A percentile compares a stretch with the other conserved stretches of the same genome.
These are phyloP conservation scores for Allium cepa DNA, from an alignment of 106 monocot species.

Conservation along the genomic window DNA sequence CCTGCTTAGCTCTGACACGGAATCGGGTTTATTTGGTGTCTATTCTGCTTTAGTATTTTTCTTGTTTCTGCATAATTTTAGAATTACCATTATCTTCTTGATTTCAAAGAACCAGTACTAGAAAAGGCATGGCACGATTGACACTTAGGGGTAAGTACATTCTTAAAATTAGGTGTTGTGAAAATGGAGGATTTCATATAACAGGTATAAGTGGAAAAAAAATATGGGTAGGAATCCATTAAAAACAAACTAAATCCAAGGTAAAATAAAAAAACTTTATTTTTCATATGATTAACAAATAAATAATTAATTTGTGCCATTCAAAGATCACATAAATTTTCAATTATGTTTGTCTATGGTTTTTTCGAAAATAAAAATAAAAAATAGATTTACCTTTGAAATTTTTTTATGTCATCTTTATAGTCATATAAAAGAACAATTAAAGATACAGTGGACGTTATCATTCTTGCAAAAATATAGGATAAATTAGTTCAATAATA, in stretches of 20 bases:
- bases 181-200: slow-evolving; percentile 43
- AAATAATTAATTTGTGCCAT: not conserved
- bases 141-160: slow-evolving; percentile 86
- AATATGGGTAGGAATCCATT: slow-evolving; percentile 73
- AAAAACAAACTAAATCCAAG: slow-evolving; percentile 72
- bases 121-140: slow-evolving; percentile 67
- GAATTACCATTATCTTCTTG: not conserved
- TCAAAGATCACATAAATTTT: too few relatives aligned
- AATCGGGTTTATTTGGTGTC: too few relatives aligned
- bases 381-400: not conserved
- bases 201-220: slow-evolving; percentile 79
- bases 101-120: slow-evolving; percentile 32
- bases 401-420: too few relatives aligned
- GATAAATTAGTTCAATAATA: too few relatives aligned
- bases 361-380: too few relatives aligned
- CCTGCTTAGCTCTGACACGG: too few relatives aligned
- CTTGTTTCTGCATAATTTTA: not conserved
- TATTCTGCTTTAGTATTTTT: not conserved
- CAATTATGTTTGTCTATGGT: not conserved
- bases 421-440: too few relatives aligned
- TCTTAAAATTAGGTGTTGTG: slow-evolving; percentile 48
- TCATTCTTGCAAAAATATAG: too few relatives aligned
- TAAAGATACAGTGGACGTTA: too few relatives aligned
- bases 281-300: not conserved
- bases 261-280: not conserved